Base-by-base conservation (phyloP, 2,329 filamentous ascomycete genomes). In the Chlorencoelia australis region DNA sequence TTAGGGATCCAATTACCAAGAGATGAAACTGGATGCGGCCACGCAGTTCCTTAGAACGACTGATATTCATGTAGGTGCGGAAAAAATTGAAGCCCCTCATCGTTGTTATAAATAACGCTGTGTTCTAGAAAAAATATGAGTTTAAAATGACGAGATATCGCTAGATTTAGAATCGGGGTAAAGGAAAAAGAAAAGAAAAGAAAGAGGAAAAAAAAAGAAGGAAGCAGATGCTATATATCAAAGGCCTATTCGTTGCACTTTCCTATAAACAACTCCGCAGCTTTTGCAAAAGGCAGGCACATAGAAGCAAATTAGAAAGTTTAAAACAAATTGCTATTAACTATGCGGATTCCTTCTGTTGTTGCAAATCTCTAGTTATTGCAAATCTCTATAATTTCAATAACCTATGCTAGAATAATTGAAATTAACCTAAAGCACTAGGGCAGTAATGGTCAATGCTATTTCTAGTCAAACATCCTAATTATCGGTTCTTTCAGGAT, bases 301-400 rank as follows among this genome's bases (percentile, higher is more conserved):
- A 18, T 32, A 25, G 22, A 6, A 17, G 28, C 28, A 17, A 30
- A 30, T 16, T 15, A 11, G 28, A 30, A 30, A 16, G 13, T 16
- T 4, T 16, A 30, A 30, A 30, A 30, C n/a, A 30, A 30, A 16
- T 30, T 17, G 16, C 15, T 17, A 16, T 16, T 17, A 30, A 17
- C 17, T 30, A 30, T 17, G 28, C 14, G 17, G 28, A 30, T 30
- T 30, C 16, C 18, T 16, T 30, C 28, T 30, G 28, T 16, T 30
- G 28, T 30, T 13, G 20, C 32, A n/a, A n/a, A n/a, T n/a, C n/a
- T n/a, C n/a, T n/a, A n/a, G n/a, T n/a, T n/a, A n/a, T n/a, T n/a
- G n/a, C n/a, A 34, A 56, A 36, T 30, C 15, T 36, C 25, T 36
- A 16, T 36, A 26, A 36, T 36, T 26, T 18, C 33, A 36, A 36